A percentile compares a stretch with the other conserved stretches of the same genome.
These are phyloP conservation scores for Huntiella abstrusa DNA, from an alignment of 2,329 filamentous ascomycete genomes.

Conservation along the genomic window DNA sequence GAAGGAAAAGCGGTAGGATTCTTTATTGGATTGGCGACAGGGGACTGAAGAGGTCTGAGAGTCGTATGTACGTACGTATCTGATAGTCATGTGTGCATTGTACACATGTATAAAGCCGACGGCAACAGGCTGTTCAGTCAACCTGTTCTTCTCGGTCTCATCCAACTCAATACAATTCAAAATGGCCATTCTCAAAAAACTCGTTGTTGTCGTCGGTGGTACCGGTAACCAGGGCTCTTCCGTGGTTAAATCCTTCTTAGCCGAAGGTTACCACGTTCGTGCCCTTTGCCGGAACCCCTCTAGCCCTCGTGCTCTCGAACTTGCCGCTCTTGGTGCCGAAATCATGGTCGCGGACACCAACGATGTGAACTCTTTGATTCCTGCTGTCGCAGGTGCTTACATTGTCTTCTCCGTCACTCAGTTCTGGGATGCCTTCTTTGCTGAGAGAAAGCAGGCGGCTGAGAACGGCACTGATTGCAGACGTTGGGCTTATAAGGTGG, in stretches of 20 bases:
- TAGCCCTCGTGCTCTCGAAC: slow-evolving; percentile 22
- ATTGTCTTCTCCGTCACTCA: slow-evolving; percentile 36
- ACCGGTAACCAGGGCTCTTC: slow-evolving; percentile 34
- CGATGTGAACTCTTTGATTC: slow-evolving; percentile 21
- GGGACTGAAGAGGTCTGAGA: not conserved
- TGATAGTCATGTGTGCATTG: not conserved
- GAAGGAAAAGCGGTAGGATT: too few species aligned
- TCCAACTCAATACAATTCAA: not conserved
- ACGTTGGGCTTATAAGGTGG: slow-evolving; percentile 27
- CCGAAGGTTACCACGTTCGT: slow-evolving; percentile 25
- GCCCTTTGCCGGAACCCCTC: slow-evolving; percentile 27
- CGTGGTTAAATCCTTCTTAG: slow-evolving; percentile 28
- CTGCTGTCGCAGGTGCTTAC: slow-evolving; percentile 26
- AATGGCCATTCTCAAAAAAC: slow-evolving; percentile 16
- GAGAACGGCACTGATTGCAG: slow-evolving; percentile 23
- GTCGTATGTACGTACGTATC: not conserved
- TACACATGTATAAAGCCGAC: not conserved
- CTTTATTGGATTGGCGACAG: too few species aligned
- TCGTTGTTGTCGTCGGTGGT: slow-evolving; percentile 27
- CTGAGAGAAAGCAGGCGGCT: slow-evolving; percentile 21
- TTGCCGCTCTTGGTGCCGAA: slow-evolving; percentile 25
- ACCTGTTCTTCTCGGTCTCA: not conserved
- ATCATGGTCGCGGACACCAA: slow-evolving; percentile 26
- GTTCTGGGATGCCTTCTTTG: slow-evolving; percentile 33
- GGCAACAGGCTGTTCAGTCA: not conserved